Conservation (phyloP, 2,329 filamentous ascomycete species). For the Thielaviopsis cerberus region DNA sequence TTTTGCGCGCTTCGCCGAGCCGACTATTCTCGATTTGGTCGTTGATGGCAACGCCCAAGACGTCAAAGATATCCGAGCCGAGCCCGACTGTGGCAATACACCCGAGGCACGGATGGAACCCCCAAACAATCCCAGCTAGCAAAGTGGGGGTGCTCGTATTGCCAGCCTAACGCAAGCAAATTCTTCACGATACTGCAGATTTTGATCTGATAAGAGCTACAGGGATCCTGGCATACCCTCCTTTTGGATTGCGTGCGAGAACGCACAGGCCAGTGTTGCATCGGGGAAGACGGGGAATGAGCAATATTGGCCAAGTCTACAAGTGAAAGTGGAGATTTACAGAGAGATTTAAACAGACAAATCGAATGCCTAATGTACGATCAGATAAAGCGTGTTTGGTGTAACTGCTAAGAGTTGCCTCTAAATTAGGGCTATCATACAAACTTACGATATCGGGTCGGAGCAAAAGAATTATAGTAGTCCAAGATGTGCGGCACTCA, state of each 20-base stretch:
- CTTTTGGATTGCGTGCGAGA: background rate
- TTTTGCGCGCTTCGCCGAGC: background rate
- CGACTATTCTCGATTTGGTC: background rate
- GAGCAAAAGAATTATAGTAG: too few species aligned
- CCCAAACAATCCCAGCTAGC: background rate
- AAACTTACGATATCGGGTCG: background rate
- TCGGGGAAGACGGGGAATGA: background rate
- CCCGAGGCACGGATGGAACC: background rate
- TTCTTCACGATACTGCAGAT: background rate
- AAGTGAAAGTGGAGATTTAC: background rate
- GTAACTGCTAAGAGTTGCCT: background rate
- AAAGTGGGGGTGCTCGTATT: background rate
- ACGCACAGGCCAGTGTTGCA: background rate
- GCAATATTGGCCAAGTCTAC: background rate
- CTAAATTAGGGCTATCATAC: background rate
- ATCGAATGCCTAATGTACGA: background rate
- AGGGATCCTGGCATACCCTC: background rate
- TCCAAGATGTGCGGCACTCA: too few species aligned
- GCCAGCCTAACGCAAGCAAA: background rate
- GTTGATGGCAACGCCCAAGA: background rate
- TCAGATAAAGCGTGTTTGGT: background rate
- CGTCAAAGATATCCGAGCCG: background rate
- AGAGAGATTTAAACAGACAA: too few species aligned
- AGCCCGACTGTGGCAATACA: background rate
- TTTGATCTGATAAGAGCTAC: background rate